Percentiles rank a stretch among this genome's conserved stretches.
Evolutionary conservation across 176 grass and related monocot genomes (phyloP).

Genomic region (Hsuehochloa calcarea): DNA sequence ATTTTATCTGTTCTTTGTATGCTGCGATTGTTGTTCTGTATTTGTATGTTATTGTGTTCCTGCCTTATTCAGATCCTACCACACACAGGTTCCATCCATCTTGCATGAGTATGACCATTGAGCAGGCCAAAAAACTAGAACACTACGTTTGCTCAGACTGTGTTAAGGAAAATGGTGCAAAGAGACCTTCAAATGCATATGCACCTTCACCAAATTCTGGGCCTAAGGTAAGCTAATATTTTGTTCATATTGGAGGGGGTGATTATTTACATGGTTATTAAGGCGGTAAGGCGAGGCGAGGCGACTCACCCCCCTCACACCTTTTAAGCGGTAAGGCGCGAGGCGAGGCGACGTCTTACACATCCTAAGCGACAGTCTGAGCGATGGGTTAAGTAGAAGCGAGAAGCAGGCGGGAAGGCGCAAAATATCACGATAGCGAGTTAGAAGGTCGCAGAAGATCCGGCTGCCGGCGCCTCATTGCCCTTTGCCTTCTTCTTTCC

Average conservation of each 20-base stretch:
- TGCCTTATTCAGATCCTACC: conserved; percentile 11
- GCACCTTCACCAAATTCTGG: conserved; percentile 47
- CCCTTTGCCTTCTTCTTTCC: too few relatives aligned
- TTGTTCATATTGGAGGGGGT: neutral
- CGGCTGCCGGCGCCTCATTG: too few relatives aligned
- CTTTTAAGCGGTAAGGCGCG: too few relatives aligned
- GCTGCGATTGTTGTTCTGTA: neutral
- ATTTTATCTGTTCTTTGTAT: neutral
- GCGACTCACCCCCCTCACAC: too few relatives aligned
- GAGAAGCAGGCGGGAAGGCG: too few relatives aligned
- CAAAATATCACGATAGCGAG: too few relatives aligned
- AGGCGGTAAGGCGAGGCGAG: too few relatives aligned
- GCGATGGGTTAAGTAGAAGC: too few relatives aligned
- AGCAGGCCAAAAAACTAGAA: conserved; percentile 79
- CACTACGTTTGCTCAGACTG: conserved; percentile 71
- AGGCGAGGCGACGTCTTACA: too few relatives aligned
- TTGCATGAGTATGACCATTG: conserved; percentile 78
- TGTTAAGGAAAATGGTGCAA: conserved; percentile 48
- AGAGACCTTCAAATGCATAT: conserved; percentile 56
- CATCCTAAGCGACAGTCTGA: too few relatives aligned
- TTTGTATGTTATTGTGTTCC: conserved; percentile 5
- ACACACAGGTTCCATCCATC: conserved; percentile 77
- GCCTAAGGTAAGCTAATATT: conserved; percentile 47
- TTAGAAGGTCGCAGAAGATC: too few relatives aligned
- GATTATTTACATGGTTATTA: too few relatives aligned